Evolutionary conservation across 1,284 basidiomycete genomes (phyloP), one percentile per base, ranked within the genome.

Genomic region (Sporisorium exsertum): DNA sequence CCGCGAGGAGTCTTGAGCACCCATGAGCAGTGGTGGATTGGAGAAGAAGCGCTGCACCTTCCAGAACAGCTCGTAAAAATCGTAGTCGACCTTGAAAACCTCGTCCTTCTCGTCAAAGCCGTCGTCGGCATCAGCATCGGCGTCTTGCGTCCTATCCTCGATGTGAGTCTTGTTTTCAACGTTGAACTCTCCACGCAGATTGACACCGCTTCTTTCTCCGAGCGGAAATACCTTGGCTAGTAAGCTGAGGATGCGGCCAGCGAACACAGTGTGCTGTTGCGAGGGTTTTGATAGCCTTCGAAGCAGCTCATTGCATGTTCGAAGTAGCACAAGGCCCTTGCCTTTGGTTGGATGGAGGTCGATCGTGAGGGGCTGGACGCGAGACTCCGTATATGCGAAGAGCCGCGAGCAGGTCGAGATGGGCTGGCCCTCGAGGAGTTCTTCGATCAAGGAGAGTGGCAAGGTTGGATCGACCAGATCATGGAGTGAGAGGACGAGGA

Each of bases 131-230:
- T 69, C 72, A 1, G 66, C 74, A 3, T 37, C 50, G 7, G 24
- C 37, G 1, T 67, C 57, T 22, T 77, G 57, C 6, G 49, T 47
- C 15, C 60, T 73, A 0, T 80, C 72, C 22, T 76, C 78, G 55
- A 74, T 69, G 42, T 51, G 22, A 2, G 81, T 85, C 13, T 78
- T 77, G 87, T 63, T 94, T 89, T 13, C 93, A 90, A 86, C 92
- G 91, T 87, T 86, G 71, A 87, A 87, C 32, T 94, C 93, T 63
- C 94, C 94, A 45, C 93, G 88, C 71, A 95, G 86, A 85, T 96
- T 96, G 50, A 96, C 94, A 40, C 94, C 94, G 84, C 93, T 94
- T 52, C 93, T 88, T 85, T 96, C 94, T 2, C 92, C 92, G 10
- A 96, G 86, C 5, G 93, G 93, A 81, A 95, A 95, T 1, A 94